phyloP scores from a whole-genome alignment of 2,329 filamentous ascomycete genomes.

The Pezicula rhizophila region DNA sequence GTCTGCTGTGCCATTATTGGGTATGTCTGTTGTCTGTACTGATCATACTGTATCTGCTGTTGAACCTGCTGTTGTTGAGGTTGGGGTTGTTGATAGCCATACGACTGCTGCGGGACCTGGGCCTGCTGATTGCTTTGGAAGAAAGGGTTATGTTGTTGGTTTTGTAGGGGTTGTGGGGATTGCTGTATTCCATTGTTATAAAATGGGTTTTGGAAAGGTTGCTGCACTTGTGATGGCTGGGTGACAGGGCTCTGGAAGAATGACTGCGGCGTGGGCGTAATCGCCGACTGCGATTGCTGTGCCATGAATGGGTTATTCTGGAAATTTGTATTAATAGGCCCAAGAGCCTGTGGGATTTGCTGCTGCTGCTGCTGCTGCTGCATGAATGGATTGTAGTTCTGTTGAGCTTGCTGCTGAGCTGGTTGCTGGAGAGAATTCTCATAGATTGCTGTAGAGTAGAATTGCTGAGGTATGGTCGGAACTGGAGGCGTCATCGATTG shows the following conservation, averaged over 20 bases:
- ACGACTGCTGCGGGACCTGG: slow-evolving; percentile 29
- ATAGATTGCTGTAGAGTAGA: slow-evolving; percentile 23
- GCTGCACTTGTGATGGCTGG: slow-evolving; percentile 27
- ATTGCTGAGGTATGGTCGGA: slow-evolving; percentile 25
- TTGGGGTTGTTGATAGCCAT: slow-evolving; percentile 10
- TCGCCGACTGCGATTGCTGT: slow-evolving; percentile 19
- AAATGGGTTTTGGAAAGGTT: slow-evolving; percentile 10
- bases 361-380: slow-evolving; percentile 17
- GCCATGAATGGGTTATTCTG: slow-evolving; percentile 35
- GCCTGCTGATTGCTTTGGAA: slow-evolving; percentile 14
- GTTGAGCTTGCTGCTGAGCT: slow-evolving; percentile 17
- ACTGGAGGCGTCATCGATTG: slow-evolving; percentile 27
- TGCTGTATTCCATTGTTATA: slow-evolving; percentile 7
- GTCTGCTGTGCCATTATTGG: slow-evolving; percentile 37
- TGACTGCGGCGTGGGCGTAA: slow-evolving; percentile 17
- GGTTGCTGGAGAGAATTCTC: slow-evolving; percentile 17
- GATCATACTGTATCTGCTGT: slow-evolving; percentile 28
- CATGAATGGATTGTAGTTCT: slow-evolving; percentile 25
- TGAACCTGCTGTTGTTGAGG: slow-evolving; percentile 28
- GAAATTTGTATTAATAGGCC: slow-evolving; percentile 21
- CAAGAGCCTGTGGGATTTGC: slow-evolving; percentile 6
- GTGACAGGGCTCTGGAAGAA: slow-evolving; percentile 20
- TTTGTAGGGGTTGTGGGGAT: slow-evolving; percentile 14
- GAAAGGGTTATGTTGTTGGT: slow-evolving; percentile 19
- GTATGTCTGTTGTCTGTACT: slow-evolving; percentile 26